These are phyloP conservation scores for Clarireedia homoeocarpa DNA, from an alignment of 2,329 filamentous ascomycete species.

Conservation along the genomic window DNA sequence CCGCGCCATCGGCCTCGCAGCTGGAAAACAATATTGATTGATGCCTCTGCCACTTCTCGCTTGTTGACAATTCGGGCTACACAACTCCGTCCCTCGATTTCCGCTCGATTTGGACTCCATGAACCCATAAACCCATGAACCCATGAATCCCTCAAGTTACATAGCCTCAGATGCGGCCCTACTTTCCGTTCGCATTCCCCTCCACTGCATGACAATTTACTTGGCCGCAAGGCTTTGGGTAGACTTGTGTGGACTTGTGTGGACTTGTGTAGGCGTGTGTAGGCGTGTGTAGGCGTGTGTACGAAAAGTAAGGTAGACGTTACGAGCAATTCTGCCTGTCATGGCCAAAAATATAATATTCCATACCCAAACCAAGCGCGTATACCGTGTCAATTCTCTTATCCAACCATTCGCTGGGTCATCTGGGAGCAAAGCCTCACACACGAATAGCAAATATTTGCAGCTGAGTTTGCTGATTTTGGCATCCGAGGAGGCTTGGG, in stretches of 20 bases:
- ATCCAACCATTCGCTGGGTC: neutral
- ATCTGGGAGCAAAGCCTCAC: slow-evolving; percentile 9
- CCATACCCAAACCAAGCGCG: neutral
- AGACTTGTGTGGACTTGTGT: too few relatives aligned
- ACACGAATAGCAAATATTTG: slow-evolving; percentile 13
- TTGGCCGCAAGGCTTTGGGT: too few relatives aligned
- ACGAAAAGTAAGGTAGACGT: neutral
- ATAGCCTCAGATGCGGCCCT: slow-evolving; percentile 2
- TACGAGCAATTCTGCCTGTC: neutral
- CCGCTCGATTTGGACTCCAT: neutral
- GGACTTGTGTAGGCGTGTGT: too few relatives aligned
- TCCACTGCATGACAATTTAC: neutral
- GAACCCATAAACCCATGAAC: too few relatives aligned
- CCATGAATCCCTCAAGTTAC: neutral
- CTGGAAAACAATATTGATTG: too few relatives aligned
- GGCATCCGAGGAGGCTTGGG: neutral
- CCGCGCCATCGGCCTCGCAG: too few relatives aligned
- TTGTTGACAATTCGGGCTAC: neutral
- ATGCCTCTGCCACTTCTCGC: neutral
- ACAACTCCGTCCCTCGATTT: neutral
- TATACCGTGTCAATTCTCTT: neutral
- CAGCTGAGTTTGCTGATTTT: slow-evolving; percentile 6
- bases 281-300: too few relatives aligned
- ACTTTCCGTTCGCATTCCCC: neutral
- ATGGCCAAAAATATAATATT: neutral